These are phyloP conservation scores for Aspergillus haitiensis DNA, from an alignment of 495 filamentous ascomycete species.

Conservation along the genomic window DNA sequence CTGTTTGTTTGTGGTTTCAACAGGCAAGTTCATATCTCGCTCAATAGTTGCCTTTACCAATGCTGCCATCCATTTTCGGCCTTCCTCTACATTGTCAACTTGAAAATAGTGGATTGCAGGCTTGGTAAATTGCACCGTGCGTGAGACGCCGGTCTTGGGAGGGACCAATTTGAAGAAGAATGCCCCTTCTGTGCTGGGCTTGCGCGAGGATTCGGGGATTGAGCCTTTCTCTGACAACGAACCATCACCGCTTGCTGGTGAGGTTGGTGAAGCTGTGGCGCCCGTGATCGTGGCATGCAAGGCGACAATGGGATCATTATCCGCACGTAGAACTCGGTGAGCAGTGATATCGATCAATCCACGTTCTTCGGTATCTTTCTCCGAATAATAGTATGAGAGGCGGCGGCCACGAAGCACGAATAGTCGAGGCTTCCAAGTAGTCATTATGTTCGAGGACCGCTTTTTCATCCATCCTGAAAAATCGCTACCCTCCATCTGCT, in stretches of 20 bases:
- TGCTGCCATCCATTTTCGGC: constrained; percentile 96
- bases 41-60: constrained; percentile 99
- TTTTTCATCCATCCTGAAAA: constrained; percentile 99
- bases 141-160: constrained; percentile 80
- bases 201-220: constrained; percentile 29
- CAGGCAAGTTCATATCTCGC: constrained; percentile 73
- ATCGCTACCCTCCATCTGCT: constrained; percentile 84
- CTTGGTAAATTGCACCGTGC: constrained; percentile 94
- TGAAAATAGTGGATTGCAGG: constrained; percentile 97
- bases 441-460: constrained; percentile 90
- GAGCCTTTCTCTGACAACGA: constrained; percentile 34
- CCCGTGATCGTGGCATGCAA: constrained; percentile 91
- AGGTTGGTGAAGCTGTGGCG: constrained; percentile 71
- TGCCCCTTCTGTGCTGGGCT: constrained; percentile 52
- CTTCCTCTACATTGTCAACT: constrained; percentile 82
- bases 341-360: constrained; percentile 97
- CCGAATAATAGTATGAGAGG: constrained; percentile 94
- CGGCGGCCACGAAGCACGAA: constrained; percentile 91
- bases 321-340: constrained; percentile 93
- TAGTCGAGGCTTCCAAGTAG: constrained; percentile 92
- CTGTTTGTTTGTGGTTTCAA: constrained; percentile 90
- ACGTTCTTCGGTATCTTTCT: constrained; percentile 86
- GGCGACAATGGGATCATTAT: constrained; percentile 84
- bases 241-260: constrained; percentile 62
- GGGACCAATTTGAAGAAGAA: constrained; percentile 99